These are phyloP conservation scores for Neurospora sp. DNA, from an alignment of 2,329 filamentous ascomycete genomes.

Conservation along the genomic window DNA sequence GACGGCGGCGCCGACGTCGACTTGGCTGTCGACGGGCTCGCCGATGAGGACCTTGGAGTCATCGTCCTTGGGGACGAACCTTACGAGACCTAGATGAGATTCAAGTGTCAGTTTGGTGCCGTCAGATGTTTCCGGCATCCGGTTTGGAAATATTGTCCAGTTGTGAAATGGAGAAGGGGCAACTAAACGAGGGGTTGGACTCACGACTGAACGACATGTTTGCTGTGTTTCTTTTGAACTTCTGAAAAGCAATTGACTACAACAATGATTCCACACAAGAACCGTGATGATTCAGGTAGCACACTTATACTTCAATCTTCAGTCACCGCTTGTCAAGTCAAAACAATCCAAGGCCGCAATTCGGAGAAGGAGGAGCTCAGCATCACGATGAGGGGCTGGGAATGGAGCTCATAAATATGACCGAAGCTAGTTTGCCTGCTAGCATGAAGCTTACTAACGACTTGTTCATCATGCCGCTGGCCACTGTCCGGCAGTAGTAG, in stretches of 20 bases:
- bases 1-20: constrained; percentile 49
- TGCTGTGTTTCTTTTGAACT: not conserved
- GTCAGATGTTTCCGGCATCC: not conserved
- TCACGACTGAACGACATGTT: not conserved
- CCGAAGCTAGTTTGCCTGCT: not conserved
- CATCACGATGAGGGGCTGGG: not conserved
- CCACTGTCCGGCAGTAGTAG: not conserved
- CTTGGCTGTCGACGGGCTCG: constrained; percentile 38
- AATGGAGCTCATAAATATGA: not conserved
- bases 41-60: constrained; percentile 41
- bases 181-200: not conserved
- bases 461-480: not conserved
- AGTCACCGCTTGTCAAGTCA: not conserved
- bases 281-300: not conserved
- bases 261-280: not conserved
- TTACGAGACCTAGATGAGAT: constrained; percentile 41
- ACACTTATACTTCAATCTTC: not conserved
- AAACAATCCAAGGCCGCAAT: not conserved
- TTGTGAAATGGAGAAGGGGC: not conserved
- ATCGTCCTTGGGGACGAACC: constrained; percentile 44
- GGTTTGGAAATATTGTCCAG: not conserved
- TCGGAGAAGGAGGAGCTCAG: not conserved
- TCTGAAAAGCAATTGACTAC: not conserved
- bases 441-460: not conserved
- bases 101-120: not conserved